Base-by-base conservation (phyloP, 2,329 filamentous ascomycete species). In the Pseudogymnoascus sp. region DNA sequence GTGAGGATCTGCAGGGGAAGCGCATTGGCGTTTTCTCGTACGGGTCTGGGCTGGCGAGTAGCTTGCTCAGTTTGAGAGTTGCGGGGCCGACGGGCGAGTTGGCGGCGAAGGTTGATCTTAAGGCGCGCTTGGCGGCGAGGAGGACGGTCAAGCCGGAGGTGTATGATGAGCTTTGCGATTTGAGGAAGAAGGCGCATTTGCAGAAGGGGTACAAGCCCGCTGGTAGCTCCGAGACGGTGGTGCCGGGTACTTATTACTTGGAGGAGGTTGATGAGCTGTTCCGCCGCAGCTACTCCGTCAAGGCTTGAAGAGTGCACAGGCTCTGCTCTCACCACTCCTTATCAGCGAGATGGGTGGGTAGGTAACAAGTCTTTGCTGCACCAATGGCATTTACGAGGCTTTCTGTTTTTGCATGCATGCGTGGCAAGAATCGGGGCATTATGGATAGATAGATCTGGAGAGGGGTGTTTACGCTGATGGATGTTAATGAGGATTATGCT, bases 241-340 rank as follows among this genome's bases (percentile, higher is more conserved):
- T 74, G 64, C 77, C 82, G 64, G 87, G 85, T 64, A 85, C 86
- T 22, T 94, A 93, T 80, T 94, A 92, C 79, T 82, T 94, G 64
- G 85, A 84, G 72, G 86, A 87, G 74, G 83, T 94, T 58, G 90
- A 94, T 72, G 89, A 91, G 70, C 91, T 91, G 89, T 94, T 90
- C 86, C 87, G 89, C 79, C 85, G 90, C 71, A 83, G 84, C 73
- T 94, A 94, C 77, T 78, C 81, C 62, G 74, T 92, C 78, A 90
- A 92, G 83, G 86, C 82, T 75, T 92, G 67, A 66, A 64, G 42
- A 9, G 16, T 12, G 9, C 33, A n/a, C n/a, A n/a, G n/a, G n/a
- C n/a, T n/a, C n/a, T 35, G 8, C 9, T 11, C 3, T 9, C 2
- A n/a, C n/a, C n/a, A n/a, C 33, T 35, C 9, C 33, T 35, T 35